A percentile compares a stretch with the other conserved stretches of the same genome.
phyloP scores from a whole-genome alignment of 768 basidiomycete genomes.

The Lentinula sp. region DNA sequence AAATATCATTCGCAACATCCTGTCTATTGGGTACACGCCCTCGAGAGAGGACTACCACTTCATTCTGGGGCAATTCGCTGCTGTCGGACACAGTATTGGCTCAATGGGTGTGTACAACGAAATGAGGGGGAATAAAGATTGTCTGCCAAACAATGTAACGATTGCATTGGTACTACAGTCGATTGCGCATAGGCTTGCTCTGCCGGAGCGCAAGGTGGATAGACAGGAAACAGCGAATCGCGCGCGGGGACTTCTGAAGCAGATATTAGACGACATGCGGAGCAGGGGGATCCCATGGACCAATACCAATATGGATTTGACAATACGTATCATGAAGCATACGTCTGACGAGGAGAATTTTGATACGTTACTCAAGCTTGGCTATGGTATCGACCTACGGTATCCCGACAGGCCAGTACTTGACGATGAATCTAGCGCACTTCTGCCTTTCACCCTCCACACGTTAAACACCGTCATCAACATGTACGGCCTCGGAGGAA shows the following conservation, averaged over 20 bases:
- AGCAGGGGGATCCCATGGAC: conserved; percentile 41
- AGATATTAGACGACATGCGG: conserved; percentile 56
- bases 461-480: conserved; percentile 73
- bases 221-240: conserved; percentile 31
- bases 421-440: conserved; percentile 23
- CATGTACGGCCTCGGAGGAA: conserved; percentile 53
- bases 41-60: conserved; percentile 69
- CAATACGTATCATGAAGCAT: conserved; percentile 63
- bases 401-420: conserved; percentile 66
- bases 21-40: conserved; percentile 39
- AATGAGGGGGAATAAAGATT: conserved; percentile 35
- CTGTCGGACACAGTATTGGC: conserved; percentile 64
- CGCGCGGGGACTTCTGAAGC: conserved; percentile 40
- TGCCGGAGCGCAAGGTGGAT: conserved; percentile 42
- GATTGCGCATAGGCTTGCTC: conserved; percentile 58
- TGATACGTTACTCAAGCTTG: conserved; percentile 53
- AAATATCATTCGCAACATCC: conserved; percentile 65
- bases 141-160: conserved; percentile 44
- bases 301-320: conserved; percentile 59
- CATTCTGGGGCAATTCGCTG: conserved; percentile 69
- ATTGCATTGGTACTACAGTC: conserved; percentile 64
- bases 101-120: conserved; percentile 58
- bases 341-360: conserved; percentile 52
- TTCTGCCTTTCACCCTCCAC: conserved; percentile 51
- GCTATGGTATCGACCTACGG: conserved; percentile 72